phyloP scores from a whole-genome alignment of 768 basidiomycete genomes.

The Xerocomellus intermedius region DNA sequence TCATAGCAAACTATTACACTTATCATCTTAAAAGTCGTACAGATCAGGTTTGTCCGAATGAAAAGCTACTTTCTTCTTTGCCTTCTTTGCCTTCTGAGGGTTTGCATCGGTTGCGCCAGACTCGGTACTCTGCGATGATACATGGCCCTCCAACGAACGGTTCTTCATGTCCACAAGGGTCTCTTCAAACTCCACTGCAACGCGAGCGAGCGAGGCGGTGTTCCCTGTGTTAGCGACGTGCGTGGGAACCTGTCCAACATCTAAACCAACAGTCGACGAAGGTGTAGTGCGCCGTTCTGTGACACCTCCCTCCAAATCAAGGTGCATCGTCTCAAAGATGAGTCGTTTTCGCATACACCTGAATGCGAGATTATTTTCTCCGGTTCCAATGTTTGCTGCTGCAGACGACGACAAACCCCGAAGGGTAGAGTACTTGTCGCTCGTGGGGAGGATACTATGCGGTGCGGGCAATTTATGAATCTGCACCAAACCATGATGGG shows the following conservation, averaged over 20 bases:
- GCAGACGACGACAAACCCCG: slow-evolving; percentile 70
- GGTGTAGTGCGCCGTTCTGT: slow-evolving; percentile 69
- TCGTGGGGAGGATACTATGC: slow-evolving; percentile 71
- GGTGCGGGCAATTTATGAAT: slow-evolving; percentile 75
- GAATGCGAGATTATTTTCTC: slow-evolving; percentile 96
- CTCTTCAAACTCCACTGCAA: slow-evolving; percentile 47
- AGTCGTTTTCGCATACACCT: slow-evolving; percentile 86
- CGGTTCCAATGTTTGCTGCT: slow-evolving; percentile 55
- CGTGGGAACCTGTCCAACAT: slow-evolving; percentile 21
- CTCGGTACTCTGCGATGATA: slow-evolving; percentile 3
- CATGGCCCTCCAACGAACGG: slow-evolving; percentile 3
- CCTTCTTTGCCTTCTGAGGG: slow-evolving; percentile 40
- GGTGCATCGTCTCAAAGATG: slow-evolving; percentile 87
- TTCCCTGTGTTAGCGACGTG: slow-evolving; percentile 8
- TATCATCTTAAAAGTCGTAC: slow-evolving; percentile 63
- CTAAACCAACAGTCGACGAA: slow-evolving; percentile 25
- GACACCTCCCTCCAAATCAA: slow-evolving; percentile 85
- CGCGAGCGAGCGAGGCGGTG: slow-evolving; percentile 33
- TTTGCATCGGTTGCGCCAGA: slow-evolving; percentile 3
- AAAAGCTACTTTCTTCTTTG: slow-evolving; percentile 69
- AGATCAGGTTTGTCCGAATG: slow-evolving; percentile 63
- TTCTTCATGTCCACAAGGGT: slow-evolving; percentile 3
- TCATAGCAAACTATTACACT: background rate
- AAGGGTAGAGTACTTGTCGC: slow-evolving; percentile 79
- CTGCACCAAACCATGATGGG: slow-evolving; percentile 82